Percentiles rank a stretch among this genome's conserved stretches.
phyloP scores from a whole-genome alignment of 805 yeast genomes.

The Kuraishia ogatae region DNA sequence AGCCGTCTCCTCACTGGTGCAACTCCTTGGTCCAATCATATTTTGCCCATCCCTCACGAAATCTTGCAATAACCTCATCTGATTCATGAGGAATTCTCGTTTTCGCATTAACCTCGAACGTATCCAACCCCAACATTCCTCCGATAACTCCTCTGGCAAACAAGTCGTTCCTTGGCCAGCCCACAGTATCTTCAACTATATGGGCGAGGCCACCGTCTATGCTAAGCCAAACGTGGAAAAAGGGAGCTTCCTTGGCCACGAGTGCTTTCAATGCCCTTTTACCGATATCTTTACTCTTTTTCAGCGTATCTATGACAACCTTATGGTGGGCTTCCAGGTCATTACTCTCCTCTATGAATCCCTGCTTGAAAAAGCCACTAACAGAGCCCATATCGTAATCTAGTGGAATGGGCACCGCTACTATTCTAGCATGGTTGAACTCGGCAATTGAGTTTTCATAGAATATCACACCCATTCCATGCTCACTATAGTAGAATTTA shows the following conservation, averaged over 20 bases:
- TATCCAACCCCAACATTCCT: constrained; percentile 31
- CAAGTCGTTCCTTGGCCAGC: constrained; percentile 38
- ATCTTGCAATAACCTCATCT: constrained; percentile 8
- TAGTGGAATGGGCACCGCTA: constrained; percentile 34
- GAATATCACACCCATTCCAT: constrained; percentile 28
- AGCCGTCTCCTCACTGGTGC: neutral
- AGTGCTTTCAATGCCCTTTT: constrained; percentile 19
- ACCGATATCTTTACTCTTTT: constrained; percentile 13
- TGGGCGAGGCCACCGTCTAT: constrained; percentile 42
- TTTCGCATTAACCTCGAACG: constrained; percentile 23
- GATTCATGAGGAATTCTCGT: constrained; percentile 13
- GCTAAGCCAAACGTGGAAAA: constrained; percentile 41
- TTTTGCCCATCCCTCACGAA: constrained; percentile 7
- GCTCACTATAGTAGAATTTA: constrained; percentile 26
- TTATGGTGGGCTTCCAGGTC: constrained; percentile 30
- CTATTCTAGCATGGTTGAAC: constrained; percentile 29
- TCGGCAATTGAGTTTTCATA: constrained; percentile 32
- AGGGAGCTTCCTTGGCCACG: constrained; percentile 40
- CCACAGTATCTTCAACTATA: constrained; percentile 29
- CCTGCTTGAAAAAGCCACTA: constrained; percentile 33
- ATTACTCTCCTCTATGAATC: constrained; percentile 25
- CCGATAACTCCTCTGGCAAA: constrained; percentile 39
- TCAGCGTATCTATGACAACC: constrained; percentile 28
- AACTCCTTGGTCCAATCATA: constrained; percentile 9
- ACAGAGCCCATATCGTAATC: constrained; percentile 18